phyloP scores from a whole-genome alignment of 225 moss, liverwort and hornwort genomes.

The Physcomitrellopsis africana region DNA sequence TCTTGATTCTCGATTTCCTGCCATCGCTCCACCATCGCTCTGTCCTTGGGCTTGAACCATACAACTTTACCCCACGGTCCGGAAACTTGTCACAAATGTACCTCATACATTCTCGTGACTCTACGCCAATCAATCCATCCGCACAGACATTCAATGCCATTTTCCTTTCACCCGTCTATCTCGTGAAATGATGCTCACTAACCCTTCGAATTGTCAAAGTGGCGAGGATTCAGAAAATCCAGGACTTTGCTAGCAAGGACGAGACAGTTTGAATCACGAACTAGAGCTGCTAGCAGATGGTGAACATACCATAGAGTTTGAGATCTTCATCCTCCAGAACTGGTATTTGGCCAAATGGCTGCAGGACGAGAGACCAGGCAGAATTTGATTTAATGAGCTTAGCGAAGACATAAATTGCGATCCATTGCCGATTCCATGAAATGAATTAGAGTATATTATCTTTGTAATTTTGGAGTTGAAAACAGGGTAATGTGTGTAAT shows the following conservation, averaged over 20 bases:
- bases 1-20: slow-evolving; percentile 61
- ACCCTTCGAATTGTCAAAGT: too few species aligned
- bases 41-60: slow-evolving; percentile 37
- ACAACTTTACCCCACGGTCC: slow-evolving; percentile 46
- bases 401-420: too few species aligned
- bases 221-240: too few species aligned
- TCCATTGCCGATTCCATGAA: too few species aligned
- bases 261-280: background rate
- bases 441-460: too few species aligned
- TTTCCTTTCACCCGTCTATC: too few species aligned
- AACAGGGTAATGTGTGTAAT: too few species aligned
- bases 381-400: background rate
- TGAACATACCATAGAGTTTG: slow-evolving; percentile 40
- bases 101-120: slow-evolving; percentile 56
- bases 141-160: too few species aligned
- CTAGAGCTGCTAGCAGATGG: background rate
- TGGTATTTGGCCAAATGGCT: slow-evolving; percentile 48
- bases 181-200: too few species aligned
- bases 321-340: slow-evolving; percentile 49
- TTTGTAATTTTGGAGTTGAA: too few species aligned
- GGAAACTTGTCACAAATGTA: slow-evolving; percentile 49
- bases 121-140: slow-evolving; percentile 5
- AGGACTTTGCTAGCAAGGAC: too few species aligned
- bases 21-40: slow-evolving; percentile 60
- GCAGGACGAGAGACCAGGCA: background rate